These are phyloP conservation scores for Ochetophila trinervis DNA, from an alignment of 306 rosid species.

Conservation along the genomic window DNA sequence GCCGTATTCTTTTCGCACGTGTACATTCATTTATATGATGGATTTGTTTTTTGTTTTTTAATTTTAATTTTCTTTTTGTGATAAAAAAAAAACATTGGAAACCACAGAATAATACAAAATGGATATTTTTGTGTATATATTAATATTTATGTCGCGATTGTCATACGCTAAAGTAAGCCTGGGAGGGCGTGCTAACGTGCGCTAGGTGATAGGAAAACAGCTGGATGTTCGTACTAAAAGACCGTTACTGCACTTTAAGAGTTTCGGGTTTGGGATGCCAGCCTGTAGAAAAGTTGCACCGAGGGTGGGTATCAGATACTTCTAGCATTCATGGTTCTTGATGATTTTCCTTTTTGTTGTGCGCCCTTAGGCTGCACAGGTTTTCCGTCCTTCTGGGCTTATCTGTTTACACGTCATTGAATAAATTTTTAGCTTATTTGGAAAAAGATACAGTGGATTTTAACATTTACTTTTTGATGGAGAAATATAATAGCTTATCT, in stretches of 20 bases:
- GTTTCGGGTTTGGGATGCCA: slow-evolving; percentile 42
- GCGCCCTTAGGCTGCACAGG: slow-evolving; percentile 12
- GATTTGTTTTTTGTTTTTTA: not conserved
- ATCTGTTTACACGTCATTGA: slow-evolving; percentile 7
- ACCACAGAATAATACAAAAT: not conserved
- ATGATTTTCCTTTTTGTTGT: not conserved
- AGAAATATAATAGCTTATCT: too few relatives aligned
- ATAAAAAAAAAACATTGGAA: not conserved
- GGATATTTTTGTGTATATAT: not conserved
- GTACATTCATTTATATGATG: not conserved
- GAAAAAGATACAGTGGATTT: too few relatives aligned
- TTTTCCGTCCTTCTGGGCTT: slow-evolving; percentile 5
- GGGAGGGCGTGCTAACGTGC: slow-evolving; percentile 24
- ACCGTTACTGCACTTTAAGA: slow-evolving; percentile 50
- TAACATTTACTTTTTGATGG: too few relatives aligned
- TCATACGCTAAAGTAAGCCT: not conserved
- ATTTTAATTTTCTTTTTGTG: not conserved
- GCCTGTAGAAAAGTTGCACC: slow-evolving; percentile 37
- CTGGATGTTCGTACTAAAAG: slow-evolving; percentile 40
- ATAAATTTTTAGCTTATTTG: not conserved
- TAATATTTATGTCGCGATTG: not conserved
- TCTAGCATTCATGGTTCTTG: not conserved
- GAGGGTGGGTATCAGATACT: slow-evolving; percentile 15
- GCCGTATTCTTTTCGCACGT: slow-evolving; percentile 14
- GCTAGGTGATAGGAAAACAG: slow-evolving; percentile 44